phyloP scores from a whole-genome alignment of 2,329 filamentous ascomycete species.

The Ascochyta fabae region DNA sequence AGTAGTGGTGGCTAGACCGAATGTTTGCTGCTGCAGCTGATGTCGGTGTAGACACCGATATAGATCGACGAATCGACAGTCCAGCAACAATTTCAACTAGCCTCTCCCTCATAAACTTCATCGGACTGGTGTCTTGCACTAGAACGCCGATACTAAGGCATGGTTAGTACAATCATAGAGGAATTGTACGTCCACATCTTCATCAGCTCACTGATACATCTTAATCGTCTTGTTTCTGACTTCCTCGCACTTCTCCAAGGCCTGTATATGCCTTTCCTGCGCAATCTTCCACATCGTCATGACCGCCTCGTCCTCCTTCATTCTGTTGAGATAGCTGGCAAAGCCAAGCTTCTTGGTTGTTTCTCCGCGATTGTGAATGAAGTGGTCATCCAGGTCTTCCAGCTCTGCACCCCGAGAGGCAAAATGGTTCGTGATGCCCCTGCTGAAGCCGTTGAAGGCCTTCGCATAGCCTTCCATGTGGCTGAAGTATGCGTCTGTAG shows the following conservation, averaged over 20 bases:
- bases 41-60: background rate
- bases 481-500: slow-evolving; percentile 60
- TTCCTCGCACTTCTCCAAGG: slow-evolving; percentile 53
- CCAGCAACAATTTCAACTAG: slow-evolving; percentile 11
- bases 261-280: slow-evolving; percentile 65
- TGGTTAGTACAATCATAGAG: slow-evolving; percentile 1
- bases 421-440: slow-evolving; percentile 63
- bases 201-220: slow-evolving; percentile 26
- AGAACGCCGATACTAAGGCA: background rate
- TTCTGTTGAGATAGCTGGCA: slow-evolving; percentile 64
- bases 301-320: slow-evolving; percentile 70
- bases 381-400: slow-evolving; percentile 51
- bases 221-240: slow-evolving; percentile 41
- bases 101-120: slow-evolving; percentile 10
- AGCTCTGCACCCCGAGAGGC: slow-evolving; percentile 57
- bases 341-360: slow-evolving; percentile 58
- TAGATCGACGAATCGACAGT: slow-evolving; percentile 4
- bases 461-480: slow-evolving; percentile 63
- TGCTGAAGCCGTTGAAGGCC: slow-evolving; percentile 63
- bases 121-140: slow-evolving; percentile 7
- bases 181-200: background rate
- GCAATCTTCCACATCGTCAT: slow-evolving; percentile 66
- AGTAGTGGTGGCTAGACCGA: no score
- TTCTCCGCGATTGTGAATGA: slow-evolving; percentile 62
- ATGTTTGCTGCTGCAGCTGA: background rate